Evolutionary conservation across 805 yeast species (phyloP), one percentile per base, ranked within the genome.

Genomic region (Ogataea glucozyma): DNA sequence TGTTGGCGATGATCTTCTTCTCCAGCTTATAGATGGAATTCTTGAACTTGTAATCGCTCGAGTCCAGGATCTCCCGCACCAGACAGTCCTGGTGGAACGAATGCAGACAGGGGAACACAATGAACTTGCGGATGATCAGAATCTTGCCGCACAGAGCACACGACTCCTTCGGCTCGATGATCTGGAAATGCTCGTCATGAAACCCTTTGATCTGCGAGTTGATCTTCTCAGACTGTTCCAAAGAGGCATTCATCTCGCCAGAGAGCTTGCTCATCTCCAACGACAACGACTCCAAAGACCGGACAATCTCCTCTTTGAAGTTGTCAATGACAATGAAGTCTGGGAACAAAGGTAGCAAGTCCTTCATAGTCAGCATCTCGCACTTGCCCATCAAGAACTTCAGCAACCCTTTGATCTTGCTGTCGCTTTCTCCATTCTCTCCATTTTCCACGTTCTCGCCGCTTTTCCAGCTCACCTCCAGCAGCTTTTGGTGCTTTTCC

Each of bases 41-140:
- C 58, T 83, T 82, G 39, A 83, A 72, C 29, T 79, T 72, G 58
- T 82, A 83, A 51, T 88, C 88, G 32, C 80, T 81, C 22, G 84
- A 80, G 26, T 71, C 69, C 40, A 83, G 58, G 24, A 85, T 77
- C 27, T 68, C 68, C 43, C 77, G 75, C 6, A 85, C 76, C n/a
- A 88, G 62, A 66, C 99, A 93, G 59, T 89, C 96, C 39, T 81
- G 82, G 59, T 93, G 98, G 65, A 87, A 85, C 4, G 87, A 79
- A 61, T 93, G 99, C 43, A 78, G 84, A 60, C 99, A 93, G 0
- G 97, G 97, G 58, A 88, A 93, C 4, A 82, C 79, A 41, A 83
- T 74, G 53, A 89, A 89, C 57, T 80, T 85, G 44, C 88, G 76
- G 4, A 82, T 76, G 3, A 88, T 74, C 33, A 91, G 67, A 7